Evolutionary conservation across 2,329 filamentous ascomycete genomes (phyloP).

Genomic region (Neospermospora avenae): DNA sequence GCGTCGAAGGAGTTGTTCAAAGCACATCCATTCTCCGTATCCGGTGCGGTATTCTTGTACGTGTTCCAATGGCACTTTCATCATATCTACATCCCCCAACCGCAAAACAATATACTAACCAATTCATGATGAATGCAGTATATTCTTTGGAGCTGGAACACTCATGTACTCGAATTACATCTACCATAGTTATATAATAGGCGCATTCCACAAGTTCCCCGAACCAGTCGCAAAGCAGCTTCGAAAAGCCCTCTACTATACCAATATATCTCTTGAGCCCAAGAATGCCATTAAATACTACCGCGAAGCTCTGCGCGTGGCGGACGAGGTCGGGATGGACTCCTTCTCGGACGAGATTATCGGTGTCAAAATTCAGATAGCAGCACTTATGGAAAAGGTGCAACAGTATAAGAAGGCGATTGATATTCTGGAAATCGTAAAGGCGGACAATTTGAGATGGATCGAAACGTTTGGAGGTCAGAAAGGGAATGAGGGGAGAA

Average conservation of each 20-base stretch:
- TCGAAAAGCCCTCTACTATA: conserved; percentile 82
- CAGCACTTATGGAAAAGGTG: conserved; percentile 75
- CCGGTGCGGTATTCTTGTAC: conserved; percentile 29
- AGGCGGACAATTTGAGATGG: conserved; percentile 65
- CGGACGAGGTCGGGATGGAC: conserved; percentile 72
- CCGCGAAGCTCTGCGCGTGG: conserved; percentile 70
- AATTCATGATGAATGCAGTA: conserved; percentile 18
- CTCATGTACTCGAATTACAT: conserved; percentile 32
- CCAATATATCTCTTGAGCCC: conserved; percentile 71
- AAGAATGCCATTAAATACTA: conserved; percentile 81
- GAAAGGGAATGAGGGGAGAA: conserved; percentile 40
- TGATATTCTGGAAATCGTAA: conserved; percentile 74
- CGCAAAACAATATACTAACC: background rate
- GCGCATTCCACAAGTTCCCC: conserved; percentile 55
- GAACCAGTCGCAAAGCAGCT: conserved; percentile 73
- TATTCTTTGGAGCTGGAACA: conserved; percentile 25
- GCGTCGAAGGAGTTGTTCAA: conserved; percentile 28
- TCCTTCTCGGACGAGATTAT: conserved; percentile 88
- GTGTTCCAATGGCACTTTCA: background rate
- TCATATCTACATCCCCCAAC: background rate
- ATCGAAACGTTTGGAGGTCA: conserved; percentile 52
- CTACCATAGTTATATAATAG: conserved; percentile 35
- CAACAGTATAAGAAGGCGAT: conserved; percentile 67
- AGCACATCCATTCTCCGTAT: conserved; percentile 31
- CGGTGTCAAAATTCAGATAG: conserved; percentile 81